Percentiles rank a stretch among this genome's conserved stretches.
phyloP scores from a whole-genome alignment of 768 basidiomycete genomes.

The Termitomyces sp. region DNA sequence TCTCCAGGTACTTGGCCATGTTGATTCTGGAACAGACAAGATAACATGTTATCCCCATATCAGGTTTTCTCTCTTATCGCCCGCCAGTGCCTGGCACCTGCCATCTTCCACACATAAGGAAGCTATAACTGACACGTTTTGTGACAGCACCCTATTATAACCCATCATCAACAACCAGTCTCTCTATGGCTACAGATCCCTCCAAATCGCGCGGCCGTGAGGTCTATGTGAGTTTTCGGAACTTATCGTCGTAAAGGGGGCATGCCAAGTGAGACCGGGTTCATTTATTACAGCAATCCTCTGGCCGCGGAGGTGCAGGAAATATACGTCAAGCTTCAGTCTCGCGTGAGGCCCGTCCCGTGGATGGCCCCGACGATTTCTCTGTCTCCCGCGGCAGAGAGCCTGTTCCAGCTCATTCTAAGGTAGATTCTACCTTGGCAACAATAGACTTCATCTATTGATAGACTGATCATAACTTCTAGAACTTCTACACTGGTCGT shows the following conservation, averaged over 20 bases:
- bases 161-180: neutral
- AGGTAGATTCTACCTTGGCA: constrained; percentile 22
- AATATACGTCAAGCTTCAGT: constrained; percentile 54
- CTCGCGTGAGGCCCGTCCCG: constrained; percentile 41
- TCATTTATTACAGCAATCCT: constrained; percentile 36
- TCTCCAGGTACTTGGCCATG: neutral
- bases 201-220: constrained; percentile 61
- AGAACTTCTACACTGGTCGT: constrained; percentile 61
- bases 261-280: neutral
- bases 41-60: constrained; percentile 2
- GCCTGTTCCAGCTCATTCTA: constrained; percentile 29
- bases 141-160: neutral
- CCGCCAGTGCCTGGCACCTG: constrained; percentile 3
- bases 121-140: neutral
- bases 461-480: neutral
- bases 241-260: neutral
- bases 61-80: constrained; percentile 6
- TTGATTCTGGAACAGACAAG: neutral
- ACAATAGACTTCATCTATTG: neutral
- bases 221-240: constrained; percentile 40
- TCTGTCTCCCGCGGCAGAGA: constrained; percentile 63
- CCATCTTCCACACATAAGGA: constrained; percentile 1
- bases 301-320: constrained; percentile 66
- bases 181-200: constrained; percentile 31
- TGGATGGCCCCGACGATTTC: constrained; percentile 50